A percentile compares a stretch with the other conserved stretches of the same genome.
These are phyloP conservation scores for Babesia bigemina DNA, from an alignment of 169 alveolate species.

Conservation along the genomic window DNA sequence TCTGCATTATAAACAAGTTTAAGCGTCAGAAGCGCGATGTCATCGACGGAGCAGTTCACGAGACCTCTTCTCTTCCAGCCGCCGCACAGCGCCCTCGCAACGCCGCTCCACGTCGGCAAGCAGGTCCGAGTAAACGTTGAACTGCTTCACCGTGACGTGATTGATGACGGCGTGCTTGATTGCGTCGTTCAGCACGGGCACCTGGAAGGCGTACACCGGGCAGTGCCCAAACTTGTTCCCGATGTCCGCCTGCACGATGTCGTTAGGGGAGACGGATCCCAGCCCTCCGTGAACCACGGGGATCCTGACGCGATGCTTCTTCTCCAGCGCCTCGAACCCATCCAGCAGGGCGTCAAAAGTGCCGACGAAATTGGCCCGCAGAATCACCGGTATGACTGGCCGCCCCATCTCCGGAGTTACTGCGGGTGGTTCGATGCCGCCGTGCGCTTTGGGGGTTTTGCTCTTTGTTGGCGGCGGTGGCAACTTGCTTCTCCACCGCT, in stretches of 20 bases:
- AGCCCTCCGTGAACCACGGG: constrained; percentile 87
- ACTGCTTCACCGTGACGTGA: constrained; percentile 73
- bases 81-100: constrained; percentile 40
- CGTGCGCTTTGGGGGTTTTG: constrained; percentile 45
- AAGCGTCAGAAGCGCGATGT: not conserved
- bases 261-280: constrained; percentile 84
- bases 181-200: constrained; percentile 79
- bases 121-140: constrained; percentile 83
- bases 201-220: constrained; percentile 86
- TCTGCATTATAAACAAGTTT: too few relatives aligned
- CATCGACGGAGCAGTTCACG: constrained; percentile 7
- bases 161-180: constrained; percentile 80
- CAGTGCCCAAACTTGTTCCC: constrained; percentile 79
- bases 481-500: constrained; percentile 70
- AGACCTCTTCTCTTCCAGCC: not conserved
- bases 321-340: constrained; percentile 76
- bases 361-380: constrained; percentile 79
- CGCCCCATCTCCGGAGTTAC: constrained; percentile 65
- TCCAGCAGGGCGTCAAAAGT: constrained; percentile 80
- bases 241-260: constrained; percentile 86
- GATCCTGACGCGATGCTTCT: constrained; percentile 71
- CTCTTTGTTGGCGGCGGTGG: constrained; percentile 37
- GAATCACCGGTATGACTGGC: constrained; percentile 71
- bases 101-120: constrained; percentile 77
- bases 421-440: constrained; percentile 45